Percentiles rank a stretch among this genome's conserved stretches.
These are phyloP conservation scores for Parmelia sp. DNA, from an alignment of 495 filamentous ascomycete genomes.

Conservation along the genomic window DNA sequence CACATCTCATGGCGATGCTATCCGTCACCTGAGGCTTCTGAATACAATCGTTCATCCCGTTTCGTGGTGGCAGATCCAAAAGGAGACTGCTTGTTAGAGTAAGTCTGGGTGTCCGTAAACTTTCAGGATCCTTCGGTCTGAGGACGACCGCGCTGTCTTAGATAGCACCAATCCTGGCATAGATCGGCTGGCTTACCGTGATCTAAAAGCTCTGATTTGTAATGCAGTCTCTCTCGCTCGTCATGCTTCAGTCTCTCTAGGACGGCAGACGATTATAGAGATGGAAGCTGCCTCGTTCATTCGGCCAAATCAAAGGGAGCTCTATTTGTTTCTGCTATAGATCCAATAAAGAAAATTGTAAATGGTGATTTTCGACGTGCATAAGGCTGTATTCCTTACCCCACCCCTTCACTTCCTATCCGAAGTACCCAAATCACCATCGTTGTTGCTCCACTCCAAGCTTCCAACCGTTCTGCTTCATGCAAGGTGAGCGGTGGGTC, in stretches of 20 bases:
- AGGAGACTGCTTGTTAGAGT: slow-evolving; percentile 19
- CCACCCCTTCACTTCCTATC: too few species aligned
- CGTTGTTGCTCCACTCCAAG: too few species aligned
- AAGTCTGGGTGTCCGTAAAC: slow-evolving; percentile 16
- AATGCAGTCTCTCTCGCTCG: slow-evolving; percentile 20
- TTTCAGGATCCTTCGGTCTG: slow-evolving; percentile 18
- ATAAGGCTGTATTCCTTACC: too few species aligned
- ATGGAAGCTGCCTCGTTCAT: slow-evolving; percentile 19
- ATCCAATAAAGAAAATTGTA: too few species aligned
- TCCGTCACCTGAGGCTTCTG: slow-evolving; percentile 21
- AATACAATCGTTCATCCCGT: slow-evolving; percentile 24
- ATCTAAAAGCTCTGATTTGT: slow-evolving; percentile 20
- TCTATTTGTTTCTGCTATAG: too few species aligned
- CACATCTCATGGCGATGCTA: slow-evolving; percentile 22
- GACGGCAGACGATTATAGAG: slow-evolving; percentile 18
- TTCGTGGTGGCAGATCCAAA: slow-evolving; percentile 24
- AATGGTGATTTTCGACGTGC: too few species aligned
- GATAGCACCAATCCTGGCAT: slow-evolving; percentile 19
- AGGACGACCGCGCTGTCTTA: slow-evolving; percentile 17
- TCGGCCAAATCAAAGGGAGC: too few species aligned
- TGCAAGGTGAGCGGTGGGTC: too few species aligned
- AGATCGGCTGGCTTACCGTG: slow-evolving; percentile 17
- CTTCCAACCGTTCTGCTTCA: too few species aligned
- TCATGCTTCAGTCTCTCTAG: slow-evolving; percentile 14
- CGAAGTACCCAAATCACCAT: too few species aligned